These are phyloP conservation scores for Claviceps lovelessii DNA, from an alignment of 2,329 filamentous ascomycete species.

Conservation along the genomic window DNA sequence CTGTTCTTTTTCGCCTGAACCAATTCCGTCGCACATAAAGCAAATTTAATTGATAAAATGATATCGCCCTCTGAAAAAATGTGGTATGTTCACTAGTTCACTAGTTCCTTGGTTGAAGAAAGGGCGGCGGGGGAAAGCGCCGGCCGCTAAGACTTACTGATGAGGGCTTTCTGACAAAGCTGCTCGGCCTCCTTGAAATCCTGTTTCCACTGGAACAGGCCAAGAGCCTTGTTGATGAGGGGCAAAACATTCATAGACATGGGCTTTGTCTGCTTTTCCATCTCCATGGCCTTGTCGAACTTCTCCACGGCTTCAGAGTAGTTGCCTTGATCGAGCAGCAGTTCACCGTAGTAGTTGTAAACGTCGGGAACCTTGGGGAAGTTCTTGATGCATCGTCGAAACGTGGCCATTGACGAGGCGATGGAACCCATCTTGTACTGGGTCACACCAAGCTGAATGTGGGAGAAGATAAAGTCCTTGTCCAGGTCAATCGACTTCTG, in stretches of 20 bases:
- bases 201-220: slow-evolving; percentile 96
- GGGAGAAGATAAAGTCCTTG: slow-evolving; percentile 93
- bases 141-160: slow-evolving; percentile 48
- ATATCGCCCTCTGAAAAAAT: no score
- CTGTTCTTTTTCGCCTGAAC: no score
- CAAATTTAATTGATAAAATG: no score
- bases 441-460: slow-evolving; percentile 96
- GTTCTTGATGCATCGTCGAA: slow-evolving; percentile 95
- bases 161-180: slow-evolving; percentile 91
- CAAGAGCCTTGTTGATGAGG: slow-evolving; percentile 95
- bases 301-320: slow-evolving; percentile 92
- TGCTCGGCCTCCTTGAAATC: slow-evolving; percentile 91
- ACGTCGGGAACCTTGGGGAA: slow-evolving; percentile 93
- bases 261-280: slow-evolving; percentile 90
- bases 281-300: slow-evolving; percentile 95
- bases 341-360: slow-evolving; percentile 98
- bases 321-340: slow-evolving; percentile 91
- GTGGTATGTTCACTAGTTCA: no score
- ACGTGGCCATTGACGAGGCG: slow-evolving; percentile 95
- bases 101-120: not conserved
- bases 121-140: not conserved
- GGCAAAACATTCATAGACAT: slow-evolving; percentile 95
- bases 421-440: slow-evolving; percentile 99
- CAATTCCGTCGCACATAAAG: no score
- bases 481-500: slow-evolving; percentile 98